Evolutionary conservation across 495 filamentous ascomycete species (phyloP).

Genomic region (Antarctomyces pellizariae): DNA sequence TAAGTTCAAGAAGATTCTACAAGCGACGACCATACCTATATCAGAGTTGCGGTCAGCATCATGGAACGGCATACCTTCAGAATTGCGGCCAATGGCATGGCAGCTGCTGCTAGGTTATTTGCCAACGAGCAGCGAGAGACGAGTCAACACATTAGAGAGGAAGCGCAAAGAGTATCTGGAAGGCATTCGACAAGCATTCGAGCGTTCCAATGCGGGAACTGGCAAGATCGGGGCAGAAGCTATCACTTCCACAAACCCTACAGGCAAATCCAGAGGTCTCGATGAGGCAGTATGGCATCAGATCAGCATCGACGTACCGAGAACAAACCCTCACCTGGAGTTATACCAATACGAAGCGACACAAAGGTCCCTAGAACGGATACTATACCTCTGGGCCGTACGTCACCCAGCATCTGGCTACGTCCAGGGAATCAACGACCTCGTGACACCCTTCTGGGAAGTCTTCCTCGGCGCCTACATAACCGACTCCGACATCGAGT

Average conservation of each 20-base stretch:
- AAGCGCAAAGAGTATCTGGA: constrained; percentile 96
- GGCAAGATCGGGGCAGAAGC: constrained; percentile 16
- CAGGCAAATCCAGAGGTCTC: constrained; percentile 43
- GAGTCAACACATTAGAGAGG: constrained; percentile 73
- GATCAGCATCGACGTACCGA: constrained; percentile 93
- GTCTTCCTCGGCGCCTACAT: constrained; percentile 90
- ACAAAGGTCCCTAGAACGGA: constrained; percentile 76
- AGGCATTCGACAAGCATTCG: constrained; percentile 86
- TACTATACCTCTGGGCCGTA: constrained; percentile 94
- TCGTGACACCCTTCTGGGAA: constrained; percentile 94
- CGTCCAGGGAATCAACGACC: constrained; percentile 95
- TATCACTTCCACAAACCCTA: too few relatives aligned
- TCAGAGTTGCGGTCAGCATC: constrained; percentile 61
- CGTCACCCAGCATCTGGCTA: constrained; percentile 93
- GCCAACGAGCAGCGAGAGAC: constrained; percentile 76
- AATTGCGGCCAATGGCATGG: constrained; percentile 96
- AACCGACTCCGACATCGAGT: constrained; percentile 74
- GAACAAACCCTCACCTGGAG: constrained; percentile 86
- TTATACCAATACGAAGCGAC: constrained; percentile 92
- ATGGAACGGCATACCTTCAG: constrained; percentile 85
- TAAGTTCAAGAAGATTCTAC: constrained; percentile 90
- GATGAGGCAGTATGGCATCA: constrained; percentile 97
- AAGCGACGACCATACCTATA: constrained; percentile 70
- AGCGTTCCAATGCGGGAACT: constrained; percentile 27
- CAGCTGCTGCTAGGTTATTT: constrained; percentile 88